These are phyloP conservation scores for Entomortierella beljakovae DNA, from an alignment of 192 early-diverging fungal species.

Conservation along the genomic window DNA sequence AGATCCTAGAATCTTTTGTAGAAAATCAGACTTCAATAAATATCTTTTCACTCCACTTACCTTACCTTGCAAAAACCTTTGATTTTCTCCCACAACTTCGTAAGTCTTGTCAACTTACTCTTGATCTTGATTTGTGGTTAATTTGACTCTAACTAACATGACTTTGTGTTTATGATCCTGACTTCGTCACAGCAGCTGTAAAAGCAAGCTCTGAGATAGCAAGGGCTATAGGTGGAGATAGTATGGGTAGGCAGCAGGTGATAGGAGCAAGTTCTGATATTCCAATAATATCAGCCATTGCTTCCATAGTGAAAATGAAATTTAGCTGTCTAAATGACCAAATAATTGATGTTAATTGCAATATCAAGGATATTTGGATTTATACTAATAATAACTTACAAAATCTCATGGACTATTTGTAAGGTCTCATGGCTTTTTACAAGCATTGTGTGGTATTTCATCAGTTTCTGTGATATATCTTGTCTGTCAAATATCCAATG, in stretches of 20 bases:
- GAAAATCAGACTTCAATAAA: no score
- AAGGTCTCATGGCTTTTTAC: background rate
- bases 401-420: background rate
- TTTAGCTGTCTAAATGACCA: background rate
- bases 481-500: background rate
- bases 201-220: background rate
- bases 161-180: no score
- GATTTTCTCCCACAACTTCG: no score
- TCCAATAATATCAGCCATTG: background rate
- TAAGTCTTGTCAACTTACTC: no score
- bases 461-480: background rate
- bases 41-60: no score
- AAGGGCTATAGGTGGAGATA: background rate
- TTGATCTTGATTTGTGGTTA: no score
- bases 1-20: no score
- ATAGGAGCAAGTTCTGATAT: background rate
- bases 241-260: background rate
- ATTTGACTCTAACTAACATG: no score
- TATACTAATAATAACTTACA: background rate
- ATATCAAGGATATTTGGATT: background rate
- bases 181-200: no score
- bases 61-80: no score
- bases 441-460: background rate
- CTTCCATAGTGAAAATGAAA: background rate
- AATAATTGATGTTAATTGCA: background rate